A percentile compares a stretch with the other conserved stretches of the same genome.
These are phyloP conservation scores for Mortierella sp. DNA, from an alignment of 371 early-diverging fungal genomes.

Conservation along the genomic window DNA sequence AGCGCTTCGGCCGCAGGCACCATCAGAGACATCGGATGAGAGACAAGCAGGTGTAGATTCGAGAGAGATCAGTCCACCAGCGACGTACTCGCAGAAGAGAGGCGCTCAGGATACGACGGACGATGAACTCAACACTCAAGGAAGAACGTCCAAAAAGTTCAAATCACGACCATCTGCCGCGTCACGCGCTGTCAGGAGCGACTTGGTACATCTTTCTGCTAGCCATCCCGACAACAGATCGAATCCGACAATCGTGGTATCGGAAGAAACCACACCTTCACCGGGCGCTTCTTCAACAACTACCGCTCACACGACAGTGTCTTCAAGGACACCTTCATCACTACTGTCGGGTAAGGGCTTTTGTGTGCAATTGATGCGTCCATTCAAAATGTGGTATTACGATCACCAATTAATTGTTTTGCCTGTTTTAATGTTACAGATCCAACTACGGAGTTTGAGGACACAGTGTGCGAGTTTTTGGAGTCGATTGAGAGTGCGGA, in stretches of 20 bases:
- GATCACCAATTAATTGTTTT: background rate
- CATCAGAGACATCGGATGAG: background rate
- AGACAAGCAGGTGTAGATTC: background rate
- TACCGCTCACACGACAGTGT: background rate
- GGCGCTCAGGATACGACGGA: constrained; percentile 11
- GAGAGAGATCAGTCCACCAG: background rate
- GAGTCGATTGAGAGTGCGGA: background rate
- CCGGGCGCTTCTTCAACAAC: background rate
- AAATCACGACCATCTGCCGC: background rate
- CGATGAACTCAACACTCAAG: constrained; percentile 5
- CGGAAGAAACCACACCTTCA: background rate
- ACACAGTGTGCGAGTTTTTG: constrained; percentile 19
- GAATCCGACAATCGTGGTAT: background rate
- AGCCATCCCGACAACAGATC: background rate
- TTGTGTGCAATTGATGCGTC: background rate
- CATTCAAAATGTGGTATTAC: background rate
- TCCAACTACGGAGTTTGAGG: constrained; percentile 22
- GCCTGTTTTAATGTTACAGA: background rate
- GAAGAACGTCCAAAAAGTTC: constrained; percentile 17
- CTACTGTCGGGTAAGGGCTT: background rate
- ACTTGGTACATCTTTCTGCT: background rate
- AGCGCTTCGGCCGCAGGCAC: background rate
- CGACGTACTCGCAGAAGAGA: constrained; percentile 23
- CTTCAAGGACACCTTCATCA: background rate
- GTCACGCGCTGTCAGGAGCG: no score